Evolutionary conservation across 371 early-diverging fungal species (phyloP), one percentile per base, ranked within the genome.

Genomic region (Zychaea mexicana): DNA sequence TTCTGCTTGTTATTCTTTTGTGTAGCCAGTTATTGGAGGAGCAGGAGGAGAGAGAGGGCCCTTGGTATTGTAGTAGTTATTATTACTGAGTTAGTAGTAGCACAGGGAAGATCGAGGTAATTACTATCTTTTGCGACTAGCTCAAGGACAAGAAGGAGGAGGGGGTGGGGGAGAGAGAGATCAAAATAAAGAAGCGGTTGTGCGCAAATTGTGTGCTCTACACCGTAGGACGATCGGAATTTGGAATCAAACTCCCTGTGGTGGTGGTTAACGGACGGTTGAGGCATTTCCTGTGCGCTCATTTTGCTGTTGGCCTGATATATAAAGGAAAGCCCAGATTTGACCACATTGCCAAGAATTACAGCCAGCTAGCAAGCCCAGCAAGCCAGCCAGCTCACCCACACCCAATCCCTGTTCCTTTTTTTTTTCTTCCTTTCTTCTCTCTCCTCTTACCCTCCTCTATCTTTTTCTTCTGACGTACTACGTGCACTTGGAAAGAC

Each of bases 301-400:
- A 53, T 62, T 62, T 62, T 62, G 62, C 62, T 33, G 42, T 62
- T 62, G 62, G 54, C 28, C 39, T 36, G 42, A 28, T 62, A 39
- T 54, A 39, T 33, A 62, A 54, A 42, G 3, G 22, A 36, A 31
- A 36, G 42, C 39, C 57, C 38, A 39, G 39, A 57, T 49, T 49
- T 49, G 49, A 49, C 49, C 49, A 49, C 49, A 49, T 49, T 49
- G 49, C 49, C 49, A 49, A 49, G 49, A 49, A 49, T n/a, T n/a
- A n/a, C n/a, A n/a, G n/a, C n/a, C n/a, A n/a, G n/a, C n/a, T n/a
- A n/a, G n/a, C n/a, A n/a, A n/a, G n/a, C n/a, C n/a, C n/a, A n/a
- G n/a, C n/a, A n/a, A n/a, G n/a, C n/a, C n/a, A n/a, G n/a, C n/a
- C n/a, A n/a, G n/a, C n/a, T n/a, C n/a, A n/a, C 21, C 10, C 9